phyloP scores from a whole-genome alignment of 225 moss, liverwort and hornwort genomes.

The Asterella californica region DNA sequence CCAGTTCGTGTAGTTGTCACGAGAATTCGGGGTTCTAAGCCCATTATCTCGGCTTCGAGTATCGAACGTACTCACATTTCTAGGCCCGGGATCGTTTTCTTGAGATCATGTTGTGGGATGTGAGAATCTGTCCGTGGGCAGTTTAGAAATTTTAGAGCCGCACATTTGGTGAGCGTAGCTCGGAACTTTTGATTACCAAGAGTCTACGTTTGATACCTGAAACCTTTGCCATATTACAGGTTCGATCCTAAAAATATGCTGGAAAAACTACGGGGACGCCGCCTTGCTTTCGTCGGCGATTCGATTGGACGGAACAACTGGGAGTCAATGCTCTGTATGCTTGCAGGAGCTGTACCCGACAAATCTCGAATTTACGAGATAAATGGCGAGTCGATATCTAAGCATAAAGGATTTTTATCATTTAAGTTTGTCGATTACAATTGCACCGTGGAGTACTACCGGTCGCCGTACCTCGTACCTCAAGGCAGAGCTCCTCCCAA shows the following conservation, averaged over 20 bases:
- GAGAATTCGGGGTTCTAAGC: too few relatives aligned
- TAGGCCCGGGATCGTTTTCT: too few relatives aligned
- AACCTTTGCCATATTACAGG: slow-evolving; percentile 29
- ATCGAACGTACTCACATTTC: too few relatives aligned
- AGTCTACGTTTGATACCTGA: background rate
- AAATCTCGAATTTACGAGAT: slow-evolving; percentile 63
- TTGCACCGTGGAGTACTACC: slow-evolving; percentile 76
- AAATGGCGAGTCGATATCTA: slow-evolving; percentile 57
- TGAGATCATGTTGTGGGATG: background rate
- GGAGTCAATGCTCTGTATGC: slow-evolving; percentile 92
- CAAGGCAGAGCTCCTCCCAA: slow-evolving; percentile 50
- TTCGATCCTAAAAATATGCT: slow-evolving; percentile 56
- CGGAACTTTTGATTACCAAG: background rate
- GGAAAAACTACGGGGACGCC: slow-evolving; percentile 54
- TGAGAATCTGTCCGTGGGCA: background rate
- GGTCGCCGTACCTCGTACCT: slow-evolving; percentile 70
- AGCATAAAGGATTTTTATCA: slow-evolving; percentile 58
- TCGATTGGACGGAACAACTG: slow-evolving; percentile 90
- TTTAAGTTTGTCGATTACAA: slow-evolving; percentile 73
- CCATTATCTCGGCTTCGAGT: too few relatives aligned
- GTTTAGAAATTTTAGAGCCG: background rate
- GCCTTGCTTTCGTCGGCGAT: slow-evolving; percentile 78
- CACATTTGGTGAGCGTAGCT: too few relatives aligned
- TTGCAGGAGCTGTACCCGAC: slow-evolving; percentile 55
- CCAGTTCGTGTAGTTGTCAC: too few relatives aligned